Base-by-base conservation (phyloP, 2,329 filamentous ascomycete species). In the Cercospora sesami region DNA sequence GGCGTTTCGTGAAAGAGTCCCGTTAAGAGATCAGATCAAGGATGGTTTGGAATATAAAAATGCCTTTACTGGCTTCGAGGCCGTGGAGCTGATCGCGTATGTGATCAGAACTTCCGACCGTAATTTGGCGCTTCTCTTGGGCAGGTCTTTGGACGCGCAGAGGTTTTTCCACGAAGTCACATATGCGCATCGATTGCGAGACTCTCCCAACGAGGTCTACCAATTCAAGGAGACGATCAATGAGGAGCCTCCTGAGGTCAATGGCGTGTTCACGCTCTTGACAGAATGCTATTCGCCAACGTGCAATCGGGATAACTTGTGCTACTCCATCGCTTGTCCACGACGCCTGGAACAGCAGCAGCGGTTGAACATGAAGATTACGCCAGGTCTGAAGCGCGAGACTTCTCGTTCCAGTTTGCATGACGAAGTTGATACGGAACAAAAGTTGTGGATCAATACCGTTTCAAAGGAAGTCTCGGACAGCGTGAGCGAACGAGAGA, bases 121-220 rank as follows among this genome's bases (percentile, higher is more conserved):
- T 68, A 99, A 99, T 78, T 84, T 99, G 69, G 95, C 95, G 10
- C 84, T 99, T 60, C 87, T 99, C 9, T 84, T 99, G 16, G 95
- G 95, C 70, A 88, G 95, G 77, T 93, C 95, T 51, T 83, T 99
- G 69, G 95, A 99, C 81, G 95, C 95, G 26, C 95, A 99, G 78
- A 98, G 98, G 79, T 97, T 97, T 82, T 99, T 99, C 79, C 95
- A 99, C 82, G 95, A 99, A 84, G 95, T 98, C 61, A 97, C 94
- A 0, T 99, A 99, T 80, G 94, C 97, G 75, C 95, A 99, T 80
- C 88, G 95, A 59, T 83, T 99, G 75, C 91, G 95, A 80, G 95
- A 99, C 80, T 96, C 94, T n/a, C 88, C 90, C 48, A 91, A 90
- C 62, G 95, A 99, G 80, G 91, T 99, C 79, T 99, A 98, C 79